Evolutionary conservation across 2,329 filamentous ascomycete species (phyloP).

Genomic region (Plenodomus biglobosus): DNA sequence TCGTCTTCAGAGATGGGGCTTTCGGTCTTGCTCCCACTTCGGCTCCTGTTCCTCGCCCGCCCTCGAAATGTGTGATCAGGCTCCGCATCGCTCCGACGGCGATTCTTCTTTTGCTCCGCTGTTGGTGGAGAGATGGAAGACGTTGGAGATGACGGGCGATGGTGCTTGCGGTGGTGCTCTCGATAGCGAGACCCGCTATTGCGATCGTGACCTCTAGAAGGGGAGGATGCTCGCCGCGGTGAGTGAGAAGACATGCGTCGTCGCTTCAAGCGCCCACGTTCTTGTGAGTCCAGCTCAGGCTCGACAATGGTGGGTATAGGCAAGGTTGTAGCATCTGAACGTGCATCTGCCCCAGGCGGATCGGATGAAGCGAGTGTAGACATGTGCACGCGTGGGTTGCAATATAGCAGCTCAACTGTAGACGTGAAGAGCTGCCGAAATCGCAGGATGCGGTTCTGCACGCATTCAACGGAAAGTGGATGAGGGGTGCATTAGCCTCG

Average conservation of each 20-base stretch:
- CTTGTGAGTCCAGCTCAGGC: constrained; percentile 38
- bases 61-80: constrained; percentile 41
- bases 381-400: neutral
- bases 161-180: constrained; percentile 38
- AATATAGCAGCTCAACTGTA: constrained; percentile 11
- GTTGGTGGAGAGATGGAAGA: constrained; percentile 28
- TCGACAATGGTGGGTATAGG: constrained; percentile 44
- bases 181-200: constrained; percentile 33
- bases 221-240: constrained; percentile 32
- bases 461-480: constrained; percentile 5
- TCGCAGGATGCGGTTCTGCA: constrained; percentile 1
- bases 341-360: neutral
- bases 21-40: constrained; percentile 19
- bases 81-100: constrained; percentile 40
- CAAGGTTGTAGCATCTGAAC: constrained; percentile 41
- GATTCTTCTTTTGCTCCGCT: constrained; percentile 24
- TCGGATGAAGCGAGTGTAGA: constrained; percentile 4
- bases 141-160: constrained; percentile 28
- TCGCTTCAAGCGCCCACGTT: constrained; percentile 39
- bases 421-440: constrained; percentile 2
- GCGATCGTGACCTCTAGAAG: constrained; percentile 40
- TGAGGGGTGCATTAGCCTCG: constrained; percentile 24
- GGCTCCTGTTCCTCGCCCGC: constrained; percentile 31
- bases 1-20: constrained; percentile 29
- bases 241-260: constrained; percentile 34